phyloP scores from a whole-genome alignment of 257 asterid species.

The Solanum microdontum region DNA sequence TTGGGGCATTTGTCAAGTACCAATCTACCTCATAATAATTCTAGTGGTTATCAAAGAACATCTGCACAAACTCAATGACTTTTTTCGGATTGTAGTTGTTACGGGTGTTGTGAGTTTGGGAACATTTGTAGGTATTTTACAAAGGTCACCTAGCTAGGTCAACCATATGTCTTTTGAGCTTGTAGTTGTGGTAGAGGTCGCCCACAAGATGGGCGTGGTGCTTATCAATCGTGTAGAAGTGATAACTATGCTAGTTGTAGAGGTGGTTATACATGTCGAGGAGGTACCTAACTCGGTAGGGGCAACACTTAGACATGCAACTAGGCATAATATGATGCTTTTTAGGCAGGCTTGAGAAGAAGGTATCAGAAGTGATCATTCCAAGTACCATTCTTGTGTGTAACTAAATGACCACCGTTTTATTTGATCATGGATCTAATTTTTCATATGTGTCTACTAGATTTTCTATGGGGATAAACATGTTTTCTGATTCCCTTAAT shows the following conservation, averaged over 20 bases:
- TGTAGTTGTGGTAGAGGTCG: neutral
- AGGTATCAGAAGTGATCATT: no score
- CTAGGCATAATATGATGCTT: neutral
- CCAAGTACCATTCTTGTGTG: no score
- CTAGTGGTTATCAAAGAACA: neutral
- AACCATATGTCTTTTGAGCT: neutral
- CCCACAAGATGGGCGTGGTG: neutral
- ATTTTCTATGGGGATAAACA: no score
- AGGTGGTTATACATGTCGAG: neutral
- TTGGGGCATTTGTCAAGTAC: neutral
- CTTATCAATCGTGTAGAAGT: neutral
- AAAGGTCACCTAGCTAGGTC: neutral
- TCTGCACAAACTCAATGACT: neutral
- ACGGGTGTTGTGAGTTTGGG: neutral
- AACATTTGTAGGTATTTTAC: neutral
- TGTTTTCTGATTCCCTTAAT: no score
- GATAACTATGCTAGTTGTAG: neutral
- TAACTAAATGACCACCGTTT: no score
- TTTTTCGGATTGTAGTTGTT: neutral
- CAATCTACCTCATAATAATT: neutral
- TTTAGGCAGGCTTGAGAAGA: neutral
- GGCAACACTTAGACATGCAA: neutral
- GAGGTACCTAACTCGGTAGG: neutral
- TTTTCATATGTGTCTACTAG: no score
- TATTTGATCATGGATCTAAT: no score